phyloP scores from a whole-genome alignment of 129 eudicot genomes.

The Flaveria ramosissima region DNA sequence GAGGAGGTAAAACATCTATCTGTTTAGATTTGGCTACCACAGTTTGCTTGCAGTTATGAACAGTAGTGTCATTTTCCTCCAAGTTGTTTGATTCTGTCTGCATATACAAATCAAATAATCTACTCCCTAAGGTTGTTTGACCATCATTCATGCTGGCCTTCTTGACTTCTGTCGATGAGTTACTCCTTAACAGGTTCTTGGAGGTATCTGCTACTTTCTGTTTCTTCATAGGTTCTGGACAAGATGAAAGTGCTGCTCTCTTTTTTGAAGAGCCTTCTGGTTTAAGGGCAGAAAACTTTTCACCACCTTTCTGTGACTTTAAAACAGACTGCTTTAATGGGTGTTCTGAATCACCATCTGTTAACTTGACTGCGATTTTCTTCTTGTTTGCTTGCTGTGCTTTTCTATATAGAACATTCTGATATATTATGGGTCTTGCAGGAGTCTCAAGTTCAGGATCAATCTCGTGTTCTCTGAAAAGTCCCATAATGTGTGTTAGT shows the following conservation, averaged over 20 bases:
- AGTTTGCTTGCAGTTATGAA: slow-evolving; percentile 24
- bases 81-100: slow-evolving; percentile 39
- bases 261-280: slow-evolving; percentile 37
- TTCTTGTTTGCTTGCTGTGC: slow-evolving; percentile 17
- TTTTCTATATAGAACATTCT: slow-evolving; percentile 36
- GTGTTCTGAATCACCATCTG: slow-evolving; percentile 29
- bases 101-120: slow-evolving; percentile 28
- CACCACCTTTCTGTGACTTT: slow-evolving; percentile 32
- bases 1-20: slow-evolving; percentile 27
- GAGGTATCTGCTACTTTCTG: slow-evolving; percentile 36
- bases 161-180: slow-evolving; percentile 29
- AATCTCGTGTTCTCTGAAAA: slow-evolving; percentile 69
- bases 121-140: slow-evolving; percentile 34
- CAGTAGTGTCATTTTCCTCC: slow-evolving; percentile 24
- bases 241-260: slow-evolving; percentile 30
- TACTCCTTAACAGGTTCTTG: slow-evolving; percentile 34
- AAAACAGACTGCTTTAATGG: slow-evolving; percentile 32
- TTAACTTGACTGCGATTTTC: slow-evolving; percentile 27
- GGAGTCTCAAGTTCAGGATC: slow-evolving; percentile 52
- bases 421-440: slow-evolving; percentile 50
- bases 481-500: slow-evolving; percentile 11
- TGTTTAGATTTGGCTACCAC: slow-evolving; percentile 24
- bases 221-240: slow-evolving; percentile 34
- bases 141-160: slow-evolving; percentile 23
- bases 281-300: slow-evolving; percentile 30